Evolutionary conservation across 305 asterid genomes (phyloP), one percentile per base, ranked within the genome.

Genomic region (Fraxinus sp.): DNA sequence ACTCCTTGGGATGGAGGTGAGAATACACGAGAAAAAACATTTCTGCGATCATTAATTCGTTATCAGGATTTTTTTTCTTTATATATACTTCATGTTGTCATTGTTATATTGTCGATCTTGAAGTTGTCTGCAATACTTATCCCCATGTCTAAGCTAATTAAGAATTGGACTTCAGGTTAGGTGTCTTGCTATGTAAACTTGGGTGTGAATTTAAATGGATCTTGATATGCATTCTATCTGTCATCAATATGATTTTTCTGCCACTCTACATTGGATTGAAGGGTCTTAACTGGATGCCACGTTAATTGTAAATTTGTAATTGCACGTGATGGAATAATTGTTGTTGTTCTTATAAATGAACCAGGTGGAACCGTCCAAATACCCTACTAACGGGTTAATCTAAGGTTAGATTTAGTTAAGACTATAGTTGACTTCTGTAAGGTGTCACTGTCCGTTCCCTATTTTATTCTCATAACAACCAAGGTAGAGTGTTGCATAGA

Each of bases 1-100:
- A 91, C 93, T 59, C 94, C 95, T 52, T 91, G 97, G 97, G 97
- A 93, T 87, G 97, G 97, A 90, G 97, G 95, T 93, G 87, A 88
- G 91, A 44, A 81, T 41, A 9, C n/a, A 9, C 37, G 76, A 7
- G 24, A 49, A 10, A 10, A 39, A 33, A 49, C 75, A 22, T 71
- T 66, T 8, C 16, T 18, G n/a, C 78, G 8, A 37, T 64, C 74
- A 57, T 36, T 26, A 59, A 35, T 80, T 20, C 57, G 55, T 36
- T 5, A 72, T 41, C 9, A 10, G 30, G 26, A 20, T 28, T 26
- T 16, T 46, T 10, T 39, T 75, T 10, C 11, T 39, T 37, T 10
- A 20, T 75, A 9, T 75, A 26, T 11, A 39, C 4, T 13, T 37
- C 59, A 39, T 0, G 35, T 22, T 13, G 46, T 46, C 57, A 46